These are phyloP conservation scores for Phycomyces blakesleeanus DNA, from an alignment of 192 early-diverging fungal species.

Conservation along the genomic window DNA sequence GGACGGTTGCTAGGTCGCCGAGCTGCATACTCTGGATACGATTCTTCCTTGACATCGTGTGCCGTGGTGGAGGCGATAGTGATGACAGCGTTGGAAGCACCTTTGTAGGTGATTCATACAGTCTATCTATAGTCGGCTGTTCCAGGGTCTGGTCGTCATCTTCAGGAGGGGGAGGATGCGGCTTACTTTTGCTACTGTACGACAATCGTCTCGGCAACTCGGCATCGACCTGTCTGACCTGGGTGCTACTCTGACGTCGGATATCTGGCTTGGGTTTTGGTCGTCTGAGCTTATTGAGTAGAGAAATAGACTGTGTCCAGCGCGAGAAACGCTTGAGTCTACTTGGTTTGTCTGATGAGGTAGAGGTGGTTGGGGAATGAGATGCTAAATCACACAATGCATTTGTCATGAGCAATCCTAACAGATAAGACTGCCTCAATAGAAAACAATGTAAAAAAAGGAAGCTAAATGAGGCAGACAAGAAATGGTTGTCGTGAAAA, in stretches of 20 bases:
- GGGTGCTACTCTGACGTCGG: neutral
- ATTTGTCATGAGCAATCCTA: neutral
- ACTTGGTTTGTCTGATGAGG: neutral
- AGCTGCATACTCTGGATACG: neutral
- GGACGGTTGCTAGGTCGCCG: too few species aligned
- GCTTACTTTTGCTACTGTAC: too few species aligned
- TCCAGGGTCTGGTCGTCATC: too few species aligned
- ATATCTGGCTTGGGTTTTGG: neutral
- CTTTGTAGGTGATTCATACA: neutral
- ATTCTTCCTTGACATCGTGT: conserved; percentile 3
- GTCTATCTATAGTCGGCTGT: too few species aligned
- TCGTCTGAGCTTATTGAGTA: neutral
- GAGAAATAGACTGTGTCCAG: neutral
- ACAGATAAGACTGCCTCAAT: neutral
- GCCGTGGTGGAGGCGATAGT: conserved; percentile 18
- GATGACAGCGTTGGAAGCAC: neutral
- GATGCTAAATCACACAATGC: neutral
- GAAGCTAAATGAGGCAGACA: too few species aligned
- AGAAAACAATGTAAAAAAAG: neutral
- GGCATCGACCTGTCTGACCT: too few species aligned
- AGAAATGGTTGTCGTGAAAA: too few species aligned
- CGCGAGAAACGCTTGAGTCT: neutral
- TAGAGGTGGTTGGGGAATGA: neutral
- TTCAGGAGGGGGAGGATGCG: too few species aligned
- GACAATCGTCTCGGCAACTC: too few species aligned